Evolutionary conservation across 2,329 filamentous ascomycete species (phyloP), one percentile per base, ranked within the genome.

Genomic region (Cladophialophora psammophila): DNA sequence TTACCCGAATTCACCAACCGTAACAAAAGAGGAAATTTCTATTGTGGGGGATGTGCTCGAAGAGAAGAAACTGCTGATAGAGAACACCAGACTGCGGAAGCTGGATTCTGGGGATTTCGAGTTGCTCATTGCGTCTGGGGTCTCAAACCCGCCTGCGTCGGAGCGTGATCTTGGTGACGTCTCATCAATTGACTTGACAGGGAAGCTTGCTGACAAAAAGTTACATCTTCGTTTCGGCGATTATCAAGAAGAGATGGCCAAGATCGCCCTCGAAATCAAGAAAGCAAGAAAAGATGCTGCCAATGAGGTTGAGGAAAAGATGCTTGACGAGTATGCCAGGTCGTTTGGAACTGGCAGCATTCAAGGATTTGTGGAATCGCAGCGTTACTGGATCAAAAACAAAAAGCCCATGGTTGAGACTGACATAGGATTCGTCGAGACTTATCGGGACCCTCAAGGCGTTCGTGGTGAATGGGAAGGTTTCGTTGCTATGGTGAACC

Each of bases 401-500:
- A 92, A 93, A 77, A 89, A 90, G 20, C 92, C 92, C 3, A 88
- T 87, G 79, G 87, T 96, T 38, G 92, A 95, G 79, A 90, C 86
- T 53, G 93, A 94, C 76, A 86, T 94, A 72, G 92, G 92, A 0
- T 95, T 95, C 75, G 90, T 95, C 60, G 92, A 95, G 80, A 93
- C 91, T 0, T 95, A 95, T 77, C 85, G 92, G 72, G 92, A 96
- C 75, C 92, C 92, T 35, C 89, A 91, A 67, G 92, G 92, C 66
- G 87, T 93, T 36, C 86, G 92, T 69, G 91, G 90, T 67, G 92
- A 95, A 77, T 96, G 91, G 89, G 91, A 95, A 78, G 92, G 92
- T 1, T 93, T 95, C 75, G 91, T 91, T 54, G 90, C 91, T 54
- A 86, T 84, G 76, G 79, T 98, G 54, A 98, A 98, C 80, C 85